Percentiles rank a stretch among this genome's conserved stretches.
Conservation (phyloP, 164 flowering plant genomes). For the Annona squamosa region DNA sequence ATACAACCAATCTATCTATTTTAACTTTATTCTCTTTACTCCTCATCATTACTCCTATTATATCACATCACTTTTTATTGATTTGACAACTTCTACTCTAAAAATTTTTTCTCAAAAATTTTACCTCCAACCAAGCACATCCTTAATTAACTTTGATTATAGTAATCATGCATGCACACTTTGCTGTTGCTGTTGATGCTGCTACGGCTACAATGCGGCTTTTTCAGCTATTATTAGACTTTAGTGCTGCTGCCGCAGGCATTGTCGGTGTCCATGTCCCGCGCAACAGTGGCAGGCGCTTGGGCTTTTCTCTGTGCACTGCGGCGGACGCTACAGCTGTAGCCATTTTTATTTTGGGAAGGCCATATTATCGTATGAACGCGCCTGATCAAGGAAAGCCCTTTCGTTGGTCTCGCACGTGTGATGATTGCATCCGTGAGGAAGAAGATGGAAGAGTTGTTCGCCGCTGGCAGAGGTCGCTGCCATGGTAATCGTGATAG, state of each 20-base stretch:
- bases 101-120: too few species aligned
- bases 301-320: slow-evolving; percentile 31
- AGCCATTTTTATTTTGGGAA: slow-evolving; percentile 27
- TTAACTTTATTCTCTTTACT: too few species aligned
- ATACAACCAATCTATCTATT: too few species aligned
- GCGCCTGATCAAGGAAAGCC: slow-evolving; percentile 33
- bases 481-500: slow-evolving; percentile 6
- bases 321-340: slow-evolving; percentile 18
- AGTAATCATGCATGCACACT: too few species aligned
- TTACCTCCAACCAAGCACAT: too few species aligned
- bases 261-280: slow-evolving; percentile 32
- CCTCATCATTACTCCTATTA: too few species aligned
- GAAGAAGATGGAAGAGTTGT: slow-evolving; percentile 19
- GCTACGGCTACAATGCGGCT: too few species aligned
- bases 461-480: slow-evolving; percentile 11
- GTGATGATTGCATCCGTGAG: slow-evolving; percentile 31
- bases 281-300: slow-evolving; percentile 42
- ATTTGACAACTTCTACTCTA: too few species aligned
- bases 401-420: slow-evolving; percentile 28
- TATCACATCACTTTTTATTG: too few species aligned
- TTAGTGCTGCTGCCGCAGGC: slow-evolving; percentile 3
- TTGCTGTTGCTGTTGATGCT: too few species aligned
- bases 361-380: slow-evolving; percentile 12
- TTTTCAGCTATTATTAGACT: too few species aligned
- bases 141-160: too few species aligned